A percentile compares a stretch with the other conserved stretches of the same genome.
These are phyloP conservation scores for Mucor ambiguus DNA, from an alignment of 371 early-diverging fungal species.

Conservation along the genomic window DNA sequence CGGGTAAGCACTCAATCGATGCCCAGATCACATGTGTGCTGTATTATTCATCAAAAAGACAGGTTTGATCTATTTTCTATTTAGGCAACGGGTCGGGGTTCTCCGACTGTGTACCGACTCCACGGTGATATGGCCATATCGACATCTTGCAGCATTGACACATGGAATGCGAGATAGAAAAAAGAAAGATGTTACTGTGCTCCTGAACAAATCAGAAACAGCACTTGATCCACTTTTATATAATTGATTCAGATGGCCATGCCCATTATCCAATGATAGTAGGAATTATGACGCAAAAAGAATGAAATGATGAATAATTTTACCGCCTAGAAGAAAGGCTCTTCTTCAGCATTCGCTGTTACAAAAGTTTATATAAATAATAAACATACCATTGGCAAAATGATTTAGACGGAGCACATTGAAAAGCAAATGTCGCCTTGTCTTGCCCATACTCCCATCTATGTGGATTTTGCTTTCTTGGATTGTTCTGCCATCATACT, in stretches of 20 bases:
- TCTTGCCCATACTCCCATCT: neutral
- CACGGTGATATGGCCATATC: neutral
- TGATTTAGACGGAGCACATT: conserved; percentile 1
- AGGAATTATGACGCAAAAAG: conserved; percentile 1
- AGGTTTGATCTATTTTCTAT: neutral
- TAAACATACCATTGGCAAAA: neutral
- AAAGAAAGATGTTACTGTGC: neutral
- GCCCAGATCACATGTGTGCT: neutral
- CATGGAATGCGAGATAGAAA: neutral
- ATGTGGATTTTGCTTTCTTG: neutral
- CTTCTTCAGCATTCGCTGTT: neutral
- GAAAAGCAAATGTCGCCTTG: neutral
- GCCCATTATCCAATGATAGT: neutral
- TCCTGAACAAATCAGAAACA: neutral
- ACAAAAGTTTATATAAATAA: neutral
- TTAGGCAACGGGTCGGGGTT: conserved; percentile 4
- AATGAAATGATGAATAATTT: conserved; percentile 15
- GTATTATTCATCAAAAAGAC: neutral
- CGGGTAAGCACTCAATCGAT: neutral
- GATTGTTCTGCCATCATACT: neutral
- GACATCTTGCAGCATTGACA: neutral
- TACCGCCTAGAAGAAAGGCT: conserved; percentile 6
- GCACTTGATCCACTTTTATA: neutral
- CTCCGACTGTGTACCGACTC: neutral
- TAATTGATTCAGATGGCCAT: neutral